phyloP scores from a whole-genome alignment of 1,284 basidiomycete genomes.

The Apiotrichum sp. region DNA sequence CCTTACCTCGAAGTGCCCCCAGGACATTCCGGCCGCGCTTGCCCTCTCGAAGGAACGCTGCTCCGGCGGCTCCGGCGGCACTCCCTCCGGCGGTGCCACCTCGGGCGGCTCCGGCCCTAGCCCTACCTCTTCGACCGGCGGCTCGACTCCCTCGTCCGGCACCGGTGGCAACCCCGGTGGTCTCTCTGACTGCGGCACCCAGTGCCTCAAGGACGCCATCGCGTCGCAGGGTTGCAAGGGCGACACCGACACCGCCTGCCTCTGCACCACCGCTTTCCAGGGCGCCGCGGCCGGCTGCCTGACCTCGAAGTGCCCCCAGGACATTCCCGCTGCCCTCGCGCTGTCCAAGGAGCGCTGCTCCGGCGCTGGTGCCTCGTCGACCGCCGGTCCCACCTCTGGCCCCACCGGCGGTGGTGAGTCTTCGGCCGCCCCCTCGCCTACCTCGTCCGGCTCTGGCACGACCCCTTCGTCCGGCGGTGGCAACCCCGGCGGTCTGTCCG shows the following conservation, averaged over 20 bases:
- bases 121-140: too few species aligned
- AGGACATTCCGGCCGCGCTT: too few species aligned
- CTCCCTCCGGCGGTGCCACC: too few species aligned
- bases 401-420: too few species aligned
- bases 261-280: slow-evolving; percentile 2
- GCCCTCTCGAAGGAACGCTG: too few species aligned
- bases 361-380: not conserved
- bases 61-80: too few species aligned
- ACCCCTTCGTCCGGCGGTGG: not conserved
- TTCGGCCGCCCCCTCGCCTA: not conserved
- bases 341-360: not conserved
- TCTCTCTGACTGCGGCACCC: too few species aligned
- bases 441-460: not conserved
- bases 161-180: too few species aligned
- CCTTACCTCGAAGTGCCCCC: too few species aligned
- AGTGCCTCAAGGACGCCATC: too few species aligned
- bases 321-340: slow-evolving; percentile 3
- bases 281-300: not conserved
- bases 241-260: not conserved
- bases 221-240: not conserved
- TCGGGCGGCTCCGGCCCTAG: too few species aligned
- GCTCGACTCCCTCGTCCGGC: too few species aligned
- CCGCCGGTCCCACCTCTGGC: not conserved
- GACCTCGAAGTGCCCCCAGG: not conserved
- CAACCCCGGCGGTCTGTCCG: not conserved